Evolutionary conservation across 495 filamentous ascomycete species (phyloP), one percentile per base, ranked within the genome.

Genomic region (Margaritispora aquatica): DNA sequence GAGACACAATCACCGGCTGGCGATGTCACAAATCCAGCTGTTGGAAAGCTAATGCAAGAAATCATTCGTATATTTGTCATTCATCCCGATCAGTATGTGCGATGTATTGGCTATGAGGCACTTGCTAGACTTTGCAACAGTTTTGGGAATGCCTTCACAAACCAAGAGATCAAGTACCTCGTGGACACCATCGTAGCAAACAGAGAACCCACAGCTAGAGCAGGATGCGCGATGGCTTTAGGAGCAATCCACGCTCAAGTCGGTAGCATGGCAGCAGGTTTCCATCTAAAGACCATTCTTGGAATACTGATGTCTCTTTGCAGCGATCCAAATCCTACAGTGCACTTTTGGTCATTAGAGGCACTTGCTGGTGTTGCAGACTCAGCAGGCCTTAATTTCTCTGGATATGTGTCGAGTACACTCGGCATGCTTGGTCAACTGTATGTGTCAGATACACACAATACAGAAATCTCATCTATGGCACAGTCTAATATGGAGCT

Each of bases 241-340:
- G 94, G 93, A 15, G 90, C 86, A 62, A 97, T 97, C 47, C 94
- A 97, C 71, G 85, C 90, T 1, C 90, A 96, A 69, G 88, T 97
- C 27, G 94, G 94, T 56, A 94, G 94, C 62, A 97, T 99, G 92
- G 95, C 95, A 57, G 94, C 94, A 53, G 91, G 92, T n/a, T 88
- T 91, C 65, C 94, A 99, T 70, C 75, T 99, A 15, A 97, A 97
- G 73, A 96, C 90, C 8, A 97, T 99, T 52, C 83, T 96, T 34
- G 89, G 91, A 19, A 91, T 99, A 31, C 72, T 99, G 21, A 93
- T 97, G 89, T 97, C 93, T 21, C 75, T 99, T 7, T 90, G 91
- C 71, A 95, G 88, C 64, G 94, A 99, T 67, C 89, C 94, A n/a
- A 93, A 97, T 62, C 93, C 94, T 0, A 88, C 87, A 0, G 94